Evolutionary conservation across 768 basidiomycete species (phyloP), one percentile per base, ranked within the genome.

Genomic region (Lanmaoa rubissima): DNA sequence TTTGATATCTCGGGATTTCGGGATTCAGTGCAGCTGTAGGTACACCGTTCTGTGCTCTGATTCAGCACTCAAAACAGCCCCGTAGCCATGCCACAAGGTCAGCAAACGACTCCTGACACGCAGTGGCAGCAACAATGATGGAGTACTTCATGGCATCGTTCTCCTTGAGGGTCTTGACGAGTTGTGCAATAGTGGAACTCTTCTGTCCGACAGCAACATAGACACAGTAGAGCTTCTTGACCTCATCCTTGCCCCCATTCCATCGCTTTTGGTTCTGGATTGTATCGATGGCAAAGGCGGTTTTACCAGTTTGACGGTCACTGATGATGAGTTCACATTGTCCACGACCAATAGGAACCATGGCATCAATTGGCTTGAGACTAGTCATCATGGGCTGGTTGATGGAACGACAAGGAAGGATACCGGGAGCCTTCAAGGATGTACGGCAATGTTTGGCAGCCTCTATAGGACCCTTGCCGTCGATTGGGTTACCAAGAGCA

Each of bases 311-410:
- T 74, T 99, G 97, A 88, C 97, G 94, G 74, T 99, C 97, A 86
- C 97, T 97, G 68, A 99, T 99, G 76, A 99, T 99, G 57, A 99
- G 84, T 79, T 99, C 97, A 92, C 97, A 96, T 81, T 99, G 97
- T 61, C 97, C 97, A 88, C 97, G 97, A 74, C 97, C 97, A 75
- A 99, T 99, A 69, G 97, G 97, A 64, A 99, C 97, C 94, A 99
- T 97, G 74, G 97, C 96, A 77, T 99, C 97, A 76, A 99, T 98
- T 73, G 96, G 94, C 82, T 99, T 99, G 74, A 99, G 88, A 82
- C 97, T 97, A 65, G 97, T 99, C 90, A 97, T 92, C 97, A 99
- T 99, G 66, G 97, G 96, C 84, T 98, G 94, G 83, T 93, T 92
- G 81, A 99, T 97, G 74, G 97, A 98, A 72, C 93, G 94, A 84